Evolutionary conservation across 2,329 filamentous ascomycete species (phyloP).

Genomic region (Arthrinium phaeospermum): DNA sequence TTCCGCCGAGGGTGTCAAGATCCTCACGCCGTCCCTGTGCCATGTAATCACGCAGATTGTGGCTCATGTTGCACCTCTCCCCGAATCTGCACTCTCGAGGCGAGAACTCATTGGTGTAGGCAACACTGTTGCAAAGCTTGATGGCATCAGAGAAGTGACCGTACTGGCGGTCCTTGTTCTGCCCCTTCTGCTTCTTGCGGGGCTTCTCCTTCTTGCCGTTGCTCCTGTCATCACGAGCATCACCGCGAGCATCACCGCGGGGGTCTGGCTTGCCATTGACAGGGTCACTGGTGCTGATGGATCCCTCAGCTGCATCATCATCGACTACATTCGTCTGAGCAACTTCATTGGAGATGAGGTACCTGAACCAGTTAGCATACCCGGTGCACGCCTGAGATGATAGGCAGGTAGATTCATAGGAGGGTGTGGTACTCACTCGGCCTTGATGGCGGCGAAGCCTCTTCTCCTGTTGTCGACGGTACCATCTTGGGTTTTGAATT

Average conservation of each 20-base stretch:
- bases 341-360: constrained; percentile 34
- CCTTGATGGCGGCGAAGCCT: constrained; percentile 44
- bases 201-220: constrained; percentile 58
- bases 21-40: constrained; percentile 81
- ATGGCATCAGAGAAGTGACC: constrained; percentile 80
- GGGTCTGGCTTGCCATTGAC: constrained; percentile 52
- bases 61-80: constrained; percentile 79
- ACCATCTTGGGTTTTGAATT: constrained; percentile 57
- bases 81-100: constrained; percentile 78
- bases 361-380: constrained; percentile 32
- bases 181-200: constrained; percentile 67
- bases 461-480: constrained; percentile 33
- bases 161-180: constrained; percentile 85
- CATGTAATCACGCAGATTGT: constrained; percentile 86
- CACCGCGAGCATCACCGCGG: constrained; percentile 34
- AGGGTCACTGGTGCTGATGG: constrained; percentile 62
- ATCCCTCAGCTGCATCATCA: constrained; percentile 62
- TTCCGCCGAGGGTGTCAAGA: constrained; percentile 74
- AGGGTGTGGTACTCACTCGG: constrained; percentile 39
- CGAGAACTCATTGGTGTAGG: constrained; percentile 79
- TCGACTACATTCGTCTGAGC: constrained; percentile 51
- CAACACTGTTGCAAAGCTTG: constrained; percentile 77
- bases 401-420: not conserved
- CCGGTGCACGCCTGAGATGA: constrained; percentile 5
- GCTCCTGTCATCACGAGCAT: constrained; percentile 37